These are phyloP conservation scores for Podaxis sp. DNA, from an alignment of 768 basidiomycete species.

Conservation along the genomic window DNA sequence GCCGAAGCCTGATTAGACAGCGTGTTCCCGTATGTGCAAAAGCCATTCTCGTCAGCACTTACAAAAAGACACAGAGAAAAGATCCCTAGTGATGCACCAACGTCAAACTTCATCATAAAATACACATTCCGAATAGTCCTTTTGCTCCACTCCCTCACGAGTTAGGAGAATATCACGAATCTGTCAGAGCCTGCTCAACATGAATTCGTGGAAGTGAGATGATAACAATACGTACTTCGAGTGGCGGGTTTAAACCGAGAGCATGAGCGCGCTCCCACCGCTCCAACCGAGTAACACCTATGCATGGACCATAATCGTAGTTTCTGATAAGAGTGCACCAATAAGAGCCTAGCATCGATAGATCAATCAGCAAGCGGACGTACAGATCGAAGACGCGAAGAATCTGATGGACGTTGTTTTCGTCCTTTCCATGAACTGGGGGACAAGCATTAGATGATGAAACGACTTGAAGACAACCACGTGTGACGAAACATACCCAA, in stretches of 20 bases:
- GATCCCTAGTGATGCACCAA: not conserved
- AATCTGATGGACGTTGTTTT: constrained; percentile 68
- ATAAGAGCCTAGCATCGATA: not conserved
- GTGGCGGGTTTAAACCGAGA: constrained; percentile 78
- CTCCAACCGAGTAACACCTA: constrained; percentile 78
- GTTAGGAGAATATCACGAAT: constrained; percentile 77
- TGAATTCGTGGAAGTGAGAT: not conserved
- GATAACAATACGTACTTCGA: constrained; percentile 52
- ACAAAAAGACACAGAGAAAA: not conserved
- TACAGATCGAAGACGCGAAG: constrained; percentile 81
- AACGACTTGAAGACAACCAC: not conserved
- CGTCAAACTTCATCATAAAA: constrained; percentile 48
- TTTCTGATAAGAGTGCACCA: constrained; percentile 41
- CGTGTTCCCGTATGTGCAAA: not conserved
- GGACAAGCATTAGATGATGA: not conserved
- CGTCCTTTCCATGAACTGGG: constrained; percentile 68
- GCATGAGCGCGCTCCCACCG: constrained; percentile 84
- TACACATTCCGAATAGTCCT: constrained; percentile 59
- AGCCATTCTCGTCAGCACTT: not conserved
- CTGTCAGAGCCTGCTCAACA: constrained; percentile 35
- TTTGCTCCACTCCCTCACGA: constrained; percentile 55
- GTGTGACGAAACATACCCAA: constrained; percentile 54
- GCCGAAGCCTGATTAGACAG: not conserved
- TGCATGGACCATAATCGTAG: constrained; percentile 79
- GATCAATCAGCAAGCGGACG: constrained; percentile 20